These are phyloP conservation scores for Plasmodium coatneyi DNA, from an alignment of 169 alveolate genomes.

Conservation along the genomic window DNA sequence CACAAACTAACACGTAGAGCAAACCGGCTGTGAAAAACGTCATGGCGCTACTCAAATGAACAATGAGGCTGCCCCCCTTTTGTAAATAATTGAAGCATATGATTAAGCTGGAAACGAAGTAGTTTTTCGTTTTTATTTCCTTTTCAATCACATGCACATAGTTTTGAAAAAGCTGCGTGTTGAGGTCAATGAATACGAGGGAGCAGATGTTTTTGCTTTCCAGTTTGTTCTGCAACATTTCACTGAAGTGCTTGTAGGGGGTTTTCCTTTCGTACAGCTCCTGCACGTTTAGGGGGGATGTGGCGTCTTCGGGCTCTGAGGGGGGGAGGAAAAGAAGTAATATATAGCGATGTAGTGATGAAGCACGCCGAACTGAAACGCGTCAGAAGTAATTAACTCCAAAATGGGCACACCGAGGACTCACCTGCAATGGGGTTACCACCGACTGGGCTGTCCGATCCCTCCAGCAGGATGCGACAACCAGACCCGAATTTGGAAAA, in stretches of 20 bases:
- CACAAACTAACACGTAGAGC: slow-evolving; percentile 48
- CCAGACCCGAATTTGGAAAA: slow-evolving; percentile 53
- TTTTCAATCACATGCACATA: slow-evolving; percentile 57
- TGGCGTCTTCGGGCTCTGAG: neutral
- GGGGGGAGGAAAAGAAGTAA: neutral
- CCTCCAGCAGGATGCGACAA: slow-evolving; percentile 1
- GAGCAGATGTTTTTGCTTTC: slow-evolving; percentile 34
- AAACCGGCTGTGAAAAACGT: slow-evolving; percentile 74
- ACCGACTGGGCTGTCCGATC: neutral
- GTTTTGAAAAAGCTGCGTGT: slow-evolving; percentile 21
- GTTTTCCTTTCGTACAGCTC: slow-evolving; percentile 13
- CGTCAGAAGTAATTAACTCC: neutral
- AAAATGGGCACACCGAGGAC: neutral
- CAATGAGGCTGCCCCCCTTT: slow-evolving; percentile 45
- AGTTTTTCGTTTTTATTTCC: slow-evolving; percentile 54
- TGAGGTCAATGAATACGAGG: slow-evolving; percentile 42
- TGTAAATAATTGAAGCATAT: slow-evolving; percentile 59
- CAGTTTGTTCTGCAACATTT: slow-evolving; percentile 12
- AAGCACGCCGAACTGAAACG: neutral
- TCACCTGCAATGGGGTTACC: neutral
- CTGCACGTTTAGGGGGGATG: neutral
- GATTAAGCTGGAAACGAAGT: slow-evolving; percentile 50
- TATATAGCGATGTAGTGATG: neutral
- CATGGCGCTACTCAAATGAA: slow-evolving; percentile 57
- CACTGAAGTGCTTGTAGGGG: slow-evolving; percentile 54